Base-by-base conservation (phyloP, 192 early-diverging fungal genomes). In the Entrophospora sp. region DNA sequence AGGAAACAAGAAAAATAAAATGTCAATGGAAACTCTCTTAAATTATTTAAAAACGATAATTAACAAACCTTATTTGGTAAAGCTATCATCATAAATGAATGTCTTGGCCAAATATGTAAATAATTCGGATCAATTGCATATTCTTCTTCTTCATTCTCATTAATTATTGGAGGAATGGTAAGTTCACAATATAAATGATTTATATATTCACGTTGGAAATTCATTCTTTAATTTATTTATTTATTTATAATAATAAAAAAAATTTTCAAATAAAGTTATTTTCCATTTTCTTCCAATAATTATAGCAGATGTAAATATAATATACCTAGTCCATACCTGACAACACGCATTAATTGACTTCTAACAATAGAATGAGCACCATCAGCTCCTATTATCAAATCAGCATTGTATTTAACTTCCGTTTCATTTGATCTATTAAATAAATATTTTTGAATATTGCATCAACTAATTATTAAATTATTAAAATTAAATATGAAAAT, bases 61-160 rank as follows among this genome's bases (percentile, higher is more conserved):
- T 42, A 25, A 74, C 75, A 58, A 73, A 89, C 88, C 58, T 80
- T 80, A 76, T 98, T 98, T 35, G 96, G 94, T 49, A 98, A 82
- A 0, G 96, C 96, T 74, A 98, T 98, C 75, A 98, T 82, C 96
- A 98, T 98, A 63, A 93, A 96, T 14, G 89, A 88, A 61, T 94
- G 87, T 8, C 91, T 81, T 7, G 96, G 96, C 96, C 96, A 98
- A 63, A 98, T 98, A 73, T 98, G 96, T 55, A 98, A 79, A 59
- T 96, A 94, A 69, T 92, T 81, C 2, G 91, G 86, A 68, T 89
- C 84, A 83, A 98, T 89, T 16, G 83, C 84, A 77, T 87, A 96
- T 13, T 86, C 81, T n/a, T 55, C 36, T 48, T 77, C 44, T 6
- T 82, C 85, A 52, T 82, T 61, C 9, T 81, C 84, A 24, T 69